Percentiles rank a stretch among this genome's conserved stretches.
Conservation (phyloP, 2,329 filamentous ascomycete species). For the Massarina eburnea region DNA sequence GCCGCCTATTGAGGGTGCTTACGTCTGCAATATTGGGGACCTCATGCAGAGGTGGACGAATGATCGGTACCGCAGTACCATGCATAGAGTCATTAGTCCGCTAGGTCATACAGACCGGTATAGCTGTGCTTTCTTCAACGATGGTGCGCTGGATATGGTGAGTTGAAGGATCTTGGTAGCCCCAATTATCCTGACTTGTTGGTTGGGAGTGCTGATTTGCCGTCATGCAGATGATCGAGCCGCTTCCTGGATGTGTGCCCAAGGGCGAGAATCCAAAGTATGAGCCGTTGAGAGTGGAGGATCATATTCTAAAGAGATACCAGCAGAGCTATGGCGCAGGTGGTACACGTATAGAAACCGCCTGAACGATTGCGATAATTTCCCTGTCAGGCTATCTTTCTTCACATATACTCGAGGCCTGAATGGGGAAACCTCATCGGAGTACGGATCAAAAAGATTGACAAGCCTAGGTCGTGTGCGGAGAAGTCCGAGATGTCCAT, state of each 20-base stretch:
- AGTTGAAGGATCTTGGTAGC: too few species aligned
- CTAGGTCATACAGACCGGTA: conserved; percentile 26
- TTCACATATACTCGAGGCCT: too few species aligned
- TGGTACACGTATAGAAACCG: too few species aligned
- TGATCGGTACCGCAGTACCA: conserved; percentile 13
- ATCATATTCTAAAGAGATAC: conserved; percentile 33
- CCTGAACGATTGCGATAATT: too few species aligned
- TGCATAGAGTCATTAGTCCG: conserved; percentile 37
- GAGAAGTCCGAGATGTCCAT: too few species aligned
- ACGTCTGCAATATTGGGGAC: conserved; percentile 45
- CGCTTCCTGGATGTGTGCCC: conserved; percentile 39
- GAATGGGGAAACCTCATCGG: too few species aligned
- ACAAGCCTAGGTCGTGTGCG: too few species aligned
- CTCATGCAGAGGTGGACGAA: conserved; percentile 49
- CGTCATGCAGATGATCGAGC: conserved; percentile 28
- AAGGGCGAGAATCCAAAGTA: conserved; percentile 34
- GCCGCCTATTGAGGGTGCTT: conserved; percentile 32
- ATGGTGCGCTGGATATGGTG: conserved; percentile 29
- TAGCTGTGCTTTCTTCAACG: conserved; percentile 38
- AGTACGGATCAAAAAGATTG: too few species aligned
- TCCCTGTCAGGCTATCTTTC: too few species aligned
- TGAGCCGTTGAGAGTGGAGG: conserved; percentile 37
- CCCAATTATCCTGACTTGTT: too few species aligned
- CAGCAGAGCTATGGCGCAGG: conserved; percentile 24
- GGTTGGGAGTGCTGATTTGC: too few species aligned